Evolutionary conservation across 2,329 filamentous ascomycete species (phyloP).

Genomic region (Cladosporium cucumerinum): DNA sequence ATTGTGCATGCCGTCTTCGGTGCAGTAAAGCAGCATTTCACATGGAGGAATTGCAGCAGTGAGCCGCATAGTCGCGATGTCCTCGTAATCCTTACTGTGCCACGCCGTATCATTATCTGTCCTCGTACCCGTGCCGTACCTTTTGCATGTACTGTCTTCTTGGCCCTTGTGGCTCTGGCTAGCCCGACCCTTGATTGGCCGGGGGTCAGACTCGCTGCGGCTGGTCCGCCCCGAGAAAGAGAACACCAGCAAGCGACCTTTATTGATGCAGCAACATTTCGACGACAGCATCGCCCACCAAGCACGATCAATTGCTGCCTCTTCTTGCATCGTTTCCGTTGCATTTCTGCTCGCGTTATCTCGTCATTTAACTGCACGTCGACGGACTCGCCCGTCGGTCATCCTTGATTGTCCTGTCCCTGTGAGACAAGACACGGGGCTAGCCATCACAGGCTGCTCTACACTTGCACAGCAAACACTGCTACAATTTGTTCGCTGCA

Average conservation of each 20-base stretch:
- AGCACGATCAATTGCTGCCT: slow-evolving; percentile 12
- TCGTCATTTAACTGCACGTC: neutral
- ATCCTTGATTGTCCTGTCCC: slow-evolving; percentile 14
- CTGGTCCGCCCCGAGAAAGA: slow-evolving; percentile 7
- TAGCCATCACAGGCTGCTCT: slow-evolving; percentile 15
- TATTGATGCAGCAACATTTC: slow-evolving; percentile 15
- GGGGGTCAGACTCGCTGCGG: slow-evolving; percentile 1
- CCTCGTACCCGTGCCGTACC: slow-evolving; percentile 1
- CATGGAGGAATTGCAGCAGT: neutral
- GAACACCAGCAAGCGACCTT: slow-evolving; percentile 15
- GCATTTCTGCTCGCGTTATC: neutral
- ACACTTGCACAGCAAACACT: slow-evolving; percentile 2
- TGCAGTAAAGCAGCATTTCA: neutral
- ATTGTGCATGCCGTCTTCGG: neutral
- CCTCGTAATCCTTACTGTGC: neutral
- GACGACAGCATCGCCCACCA: slow-evolving; percentile 11
- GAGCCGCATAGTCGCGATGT: neutral
- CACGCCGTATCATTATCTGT: neutral
- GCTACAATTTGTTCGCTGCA: neutral
- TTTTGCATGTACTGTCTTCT: slow-evolving; percentile 3
- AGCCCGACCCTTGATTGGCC: slow-evolving; percentile 8
- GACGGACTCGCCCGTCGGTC: slow-evolving; percentile 10
- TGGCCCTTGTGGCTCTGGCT: neutral
- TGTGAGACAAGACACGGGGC: slow-evolving; percentile 17
- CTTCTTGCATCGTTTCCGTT: slow-evolving; percentile 10